Evolutionary conservation across 2,329 filamentous ascomycete genomes (phyloP), one percentile per base, ranked within the genome.

Genomic region (Trichoderma breve): DNA sequence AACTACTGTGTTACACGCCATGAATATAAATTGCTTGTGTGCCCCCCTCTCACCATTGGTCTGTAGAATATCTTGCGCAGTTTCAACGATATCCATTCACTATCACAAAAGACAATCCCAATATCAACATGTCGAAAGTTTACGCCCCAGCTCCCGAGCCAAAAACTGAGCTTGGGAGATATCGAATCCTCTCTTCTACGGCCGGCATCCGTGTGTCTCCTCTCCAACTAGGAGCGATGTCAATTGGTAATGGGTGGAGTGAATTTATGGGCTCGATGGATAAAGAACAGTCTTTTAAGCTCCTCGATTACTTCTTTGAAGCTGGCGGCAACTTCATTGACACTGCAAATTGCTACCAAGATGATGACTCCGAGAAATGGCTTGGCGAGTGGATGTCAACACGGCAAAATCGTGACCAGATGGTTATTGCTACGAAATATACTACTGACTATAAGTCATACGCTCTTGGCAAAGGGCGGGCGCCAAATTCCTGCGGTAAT

Each of bases 1-100:
- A n/a, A n/a, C 15, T 9, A 0, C 8, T n/a, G 3, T 9, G 39
- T n/a, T 47, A 0, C 3, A 43, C 7, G 0, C 4, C 18, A n/a
- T n/a, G 39, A 47, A 47, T 47, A 47, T 47, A 47, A 47, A 47
- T 18, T 47, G 39, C 18, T 9, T 11, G 18, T 47, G 18, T 47
- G 3, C 14, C 14, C 34, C 18, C 39, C 18, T 47, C 15, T 47
- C 39, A 0, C 39, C 18, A 47, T 47, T 47, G 3, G 7, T 8
- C 2, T 43, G 6, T 8, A 43, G 15, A 43, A 18, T 7, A 43
- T n/a, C 18, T 1, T n/a, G 39, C 7, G 1, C 18, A 11, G 39
- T n/a, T n/a, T 1, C 39, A n/a, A 47, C 3, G 0, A 9, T n/a
- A 47, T 47, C 2, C 18, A 47, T 47, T 47, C 0, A 47, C 8